These are phyloP conservation scores for Wickerhamiella allomyrinae DNA, from an alignment of 805 yeast genomes.

Conservation along the genomic window DNA sequence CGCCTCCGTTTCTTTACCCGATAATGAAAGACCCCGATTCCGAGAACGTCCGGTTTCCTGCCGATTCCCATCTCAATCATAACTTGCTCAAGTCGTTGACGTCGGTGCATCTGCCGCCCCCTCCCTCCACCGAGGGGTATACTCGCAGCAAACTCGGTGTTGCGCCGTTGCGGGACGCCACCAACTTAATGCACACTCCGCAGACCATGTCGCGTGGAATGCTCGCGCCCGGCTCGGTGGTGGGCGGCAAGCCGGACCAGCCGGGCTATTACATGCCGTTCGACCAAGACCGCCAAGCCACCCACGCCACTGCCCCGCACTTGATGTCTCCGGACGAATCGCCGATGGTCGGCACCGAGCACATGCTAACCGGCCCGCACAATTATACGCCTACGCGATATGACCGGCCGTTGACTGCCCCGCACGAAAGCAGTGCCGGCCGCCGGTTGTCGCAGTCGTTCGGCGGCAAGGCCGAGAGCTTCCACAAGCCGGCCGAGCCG, in stretches of 20 bases:
- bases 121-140: conserved; percentile 20
- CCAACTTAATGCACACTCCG: not conserved
- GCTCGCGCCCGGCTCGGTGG: not conserved
- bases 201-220: not conserved
- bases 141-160: not conserved
- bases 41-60: not conserved
- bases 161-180: conserved; percentile 1
- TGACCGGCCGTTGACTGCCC: not conserved
- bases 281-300: not conserved
- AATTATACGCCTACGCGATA: not conserved
- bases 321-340: not conserved
- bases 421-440: not conserved
- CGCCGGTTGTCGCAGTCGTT: not conserved
- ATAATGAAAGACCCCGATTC: not conserved
- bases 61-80: not conserved
- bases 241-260: not conserved
- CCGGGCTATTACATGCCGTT: not conserved
- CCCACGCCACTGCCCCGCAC: not conserved
- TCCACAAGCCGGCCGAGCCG: not conserved
- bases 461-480: not conserved
- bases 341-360: not conserved
- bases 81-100: conserved; percentile 25
- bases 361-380: not conserved
- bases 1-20: too few relatives aligned
- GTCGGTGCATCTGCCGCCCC: conserved; percentile 31